A percentile compares a stretch with the other conserved stretches of the same genome.
Evolutionary conservation across 148 eudicot species (phyloP).

Genomic region (Suaeda aralocaspica): DNA sequence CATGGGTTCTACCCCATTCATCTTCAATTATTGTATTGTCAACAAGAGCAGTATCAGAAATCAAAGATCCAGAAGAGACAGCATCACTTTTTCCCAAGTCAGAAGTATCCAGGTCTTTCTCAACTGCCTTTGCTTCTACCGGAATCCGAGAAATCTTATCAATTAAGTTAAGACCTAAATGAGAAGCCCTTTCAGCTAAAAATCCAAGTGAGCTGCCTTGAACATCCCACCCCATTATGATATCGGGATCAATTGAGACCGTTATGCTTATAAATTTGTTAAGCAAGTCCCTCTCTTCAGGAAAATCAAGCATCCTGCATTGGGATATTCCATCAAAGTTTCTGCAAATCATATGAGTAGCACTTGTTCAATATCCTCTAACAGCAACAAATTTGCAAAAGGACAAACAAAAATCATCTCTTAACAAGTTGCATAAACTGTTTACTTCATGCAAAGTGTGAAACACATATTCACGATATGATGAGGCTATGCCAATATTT

Average conservation of each 20-base stretch:
- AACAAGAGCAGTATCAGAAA: slow-evolving; percentile 39
- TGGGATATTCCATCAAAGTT: slow-evolving; percentile 57
- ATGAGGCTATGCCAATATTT: neutral
- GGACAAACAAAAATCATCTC: neutral
- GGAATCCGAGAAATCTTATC: slow-evolving; percentile 77
- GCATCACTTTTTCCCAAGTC: slow-evolving; percentile 36
- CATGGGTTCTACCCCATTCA: slow-evolving; percentile 99
- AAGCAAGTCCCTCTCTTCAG: slow-evolving; percentile 59
- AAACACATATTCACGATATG: neutral
- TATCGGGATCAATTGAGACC: slow-evolving; percentile 62
- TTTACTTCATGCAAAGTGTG: neutral
- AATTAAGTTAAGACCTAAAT: slow-evolving; percentile 65
- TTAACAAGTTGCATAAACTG: neutral
- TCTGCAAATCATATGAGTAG: slow-evolving; percentile 27
- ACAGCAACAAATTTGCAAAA: neutral
- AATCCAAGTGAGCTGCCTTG: slow-evolving; percentile 88
- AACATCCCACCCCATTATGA: slow-evolving; percentile 92
- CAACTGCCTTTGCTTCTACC: slow-evolving; percentile 37
- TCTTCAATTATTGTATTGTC: slow-evolving; percentile 71
- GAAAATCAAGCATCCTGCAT: slow-evolving; percentile 44
- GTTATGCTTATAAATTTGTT: slow-evolving; percentile 49
- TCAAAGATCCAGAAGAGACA: slow-evolving; percentile 39
- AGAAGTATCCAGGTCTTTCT: slow-evolving; percentile 33
- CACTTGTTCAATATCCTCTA: neutral
- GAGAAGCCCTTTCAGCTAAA: slow-evolving; percentile 87